Conservation (phyloP, 345 rosid genomes). For the Linum trigynum region DNA sequence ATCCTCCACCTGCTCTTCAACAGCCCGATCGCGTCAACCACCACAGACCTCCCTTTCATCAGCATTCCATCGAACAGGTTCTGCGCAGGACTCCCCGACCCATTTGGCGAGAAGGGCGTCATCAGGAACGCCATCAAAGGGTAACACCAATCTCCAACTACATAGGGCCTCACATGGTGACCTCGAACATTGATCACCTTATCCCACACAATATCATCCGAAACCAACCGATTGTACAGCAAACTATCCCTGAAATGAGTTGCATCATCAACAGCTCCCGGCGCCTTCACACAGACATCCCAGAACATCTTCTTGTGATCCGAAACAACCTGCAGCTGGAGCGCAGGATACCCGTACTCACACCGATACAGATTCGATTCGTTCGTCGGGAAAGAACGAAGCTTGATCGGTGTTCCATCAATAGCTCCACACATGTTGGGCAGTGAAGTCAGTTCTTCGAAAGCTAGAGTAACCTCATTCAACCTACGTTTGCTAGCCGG, state of each 20-base stretch:
- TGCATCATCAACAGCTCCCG: slow-evolving; percentile 74
- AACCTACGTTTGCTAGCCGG: slow-evolving; percentile 75
- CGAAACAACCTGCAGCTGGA: slow-evolving; percentile 82
- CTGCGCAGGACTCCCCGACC: slow-evolving; percentile 75
- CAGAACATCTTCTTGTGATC: slow-evolving; percentile 90
- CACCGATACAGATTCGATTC: slow-evolving; percentile 39
- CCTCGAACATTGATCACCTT: slow-evolving; percentile 68
- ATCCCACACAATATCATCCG: slow-evolving; percentile 93
- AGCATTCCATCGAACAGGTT: slow-evolving; percentile 93
- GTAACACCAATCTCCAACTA: slow-evolving; percentile 97
- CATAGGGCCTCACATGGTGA: slow-evolving; percentile 75
- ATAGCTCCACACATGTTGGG: slow-evolving; percentile 92
- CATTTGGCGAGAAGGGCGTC: slow-evolving; percentile 84
- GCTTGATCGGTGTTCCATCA: slow-evolving; percentile 68
- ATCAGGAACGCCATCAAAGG: slow-evolving; percentile 72
- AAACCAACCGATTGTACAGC: slow-evolving; percentile 66
- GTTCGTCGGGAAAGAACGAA: slow-evolving; percentile 33
- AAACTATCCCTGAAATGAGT: slow-evolving; percentile 81
- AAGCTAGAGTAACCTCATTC: slow-evolving; percentile 78
- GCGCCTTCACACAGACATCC: slow-evolving; percentile 95
- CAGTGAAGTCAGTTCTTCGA: slow-evolving; percentile 79
- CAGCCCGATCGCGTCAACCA: slow-evolving; percentile 87
- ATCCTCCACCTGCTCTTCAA: slow-evolving; percentile 92
- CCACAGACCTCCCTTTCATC: slow-evolving; percentile 93
- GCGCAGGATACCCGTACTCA: slow-evolving; percentile 61